Percentiles rank a stretch among this genome's conserved stretches.
Evolutionary conservation across 1,284 basidiomycete genomes (phyloP).

Genomic region (Cutaneotrichosporon mucoides): DNA sequence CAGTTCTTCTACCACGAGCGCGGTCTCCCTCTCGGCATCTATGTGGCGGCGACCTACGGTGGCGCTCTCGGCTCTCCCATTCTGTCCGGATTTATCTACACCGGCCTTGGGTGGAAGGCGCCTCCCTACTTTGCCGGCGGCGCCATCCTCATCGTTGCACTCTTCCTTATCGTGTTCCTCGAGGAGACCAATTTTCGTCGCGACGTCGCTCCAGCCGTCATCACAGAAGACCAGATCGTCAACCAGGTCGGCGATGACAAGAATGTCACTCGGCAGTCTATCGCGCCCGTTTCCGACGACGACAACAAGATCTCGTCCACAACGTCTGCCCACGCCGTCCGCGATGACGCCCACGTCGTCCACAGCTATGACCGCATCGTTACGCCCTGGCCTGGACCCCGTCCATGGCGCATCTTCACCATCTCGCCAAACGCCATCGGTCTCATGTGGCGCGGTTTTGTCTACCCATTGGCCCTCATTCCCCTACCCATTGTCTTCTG

Average conservation of each 20-base stretch:
- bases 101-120: constrained; percentile 24
- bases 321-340: no score
- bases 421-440: constrained; percentile 15
- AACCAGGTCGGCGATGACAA: neutral
- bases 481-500: constrained; percentile 18
- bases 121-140: constrained; percentile 20
- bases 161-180: constrained; percentile 28
- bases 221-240: neutral
- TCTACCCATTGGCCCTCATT: constrained; percentile 17
- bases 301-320: neutral
- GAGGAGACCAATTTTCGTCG: constrained; percentile 30
- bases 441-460: constrained; percentile 19
- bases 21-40: constrained; percentile 23
- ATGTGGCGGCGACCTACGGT: constrained; percentile 23
- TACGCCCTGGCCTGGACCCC: constrained; percentile 19
- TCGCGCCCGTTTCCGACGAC: neutral
- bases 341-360: neutral
- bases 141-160: constrained; percentile 15
- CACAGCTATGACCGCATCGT: constrained; percentile 9
- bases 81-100: constrained; percentile 28
- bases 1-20: constrained; percentile 35
- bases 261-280: neutral
- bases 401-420: constrained; percentile 1
- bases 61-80: constrained; percentile 24
- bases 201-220: neutral